phyloP scores from a whole-genome alignment of 2,329 filamentous ascomycete species.

The Mollisia scopiformis region DNA sequence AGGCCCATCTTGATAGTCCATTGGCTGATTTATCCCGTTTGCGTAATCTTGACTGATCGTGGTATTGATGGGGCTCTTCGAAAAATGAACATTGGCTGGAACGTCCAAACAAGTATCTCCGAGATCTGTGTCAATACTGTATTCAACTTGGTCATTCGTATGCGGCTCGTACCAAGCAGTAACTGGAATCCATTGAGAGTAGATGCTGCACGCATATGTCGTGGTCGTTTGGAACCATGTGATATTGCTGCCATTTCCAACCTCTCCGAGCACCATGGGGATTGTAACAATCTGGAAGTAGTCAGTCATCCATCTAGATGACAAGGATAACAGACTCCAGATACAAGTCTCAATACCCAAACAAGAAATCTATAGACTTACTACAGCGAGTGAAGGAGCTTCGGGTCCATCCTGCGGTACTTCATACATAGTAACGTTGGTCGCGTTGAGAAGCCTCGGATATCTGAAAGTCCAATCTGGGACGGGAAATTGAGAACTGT shows the following conservation, averaged over 20 bases:
- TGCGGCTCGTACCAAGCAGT: not conserved
- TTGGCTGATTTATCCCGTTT: constrained; percentile 1
- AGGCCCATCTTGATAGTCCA: not conserved
- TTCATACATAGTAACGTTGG: not conserved
- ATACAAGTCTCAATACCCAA: not conserved
- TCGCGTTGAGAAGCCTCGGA: not conserved
- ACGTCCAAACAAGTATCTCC: not conserved
- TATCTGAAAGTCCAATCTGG: constrained; percentile 7
- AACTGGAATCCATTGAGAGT: constrained; percentile 4
- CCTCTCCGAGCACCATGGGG: not conserved
- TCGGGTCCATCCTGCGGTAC: not conserved
- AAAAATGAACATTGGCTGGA: not conserved
- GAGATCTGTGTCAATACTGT: not conserved
- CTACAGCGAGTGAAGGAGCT: not conserved
- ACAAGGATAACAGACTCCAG: no score
- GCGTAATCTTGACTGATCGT: constrained; percentile 3
- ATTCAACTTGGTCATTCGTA: not conserved
- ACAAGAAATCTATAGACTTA: not conserved
- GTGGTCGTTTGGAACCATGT: not conserved
- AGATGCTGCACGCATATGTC: constrained; percentile 4
- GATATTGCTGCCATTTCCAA: not conserved
- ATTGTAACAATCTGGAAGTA: not conserved
- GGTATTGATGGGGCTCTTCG: not conserved
- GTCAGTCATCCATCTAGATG: not conserved
- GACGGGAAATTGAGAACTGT: not conserved